phyloP scores from a whole-genome alignment of 805 yeast species.

The Wickerhamiella allomyrinae region DNA sequence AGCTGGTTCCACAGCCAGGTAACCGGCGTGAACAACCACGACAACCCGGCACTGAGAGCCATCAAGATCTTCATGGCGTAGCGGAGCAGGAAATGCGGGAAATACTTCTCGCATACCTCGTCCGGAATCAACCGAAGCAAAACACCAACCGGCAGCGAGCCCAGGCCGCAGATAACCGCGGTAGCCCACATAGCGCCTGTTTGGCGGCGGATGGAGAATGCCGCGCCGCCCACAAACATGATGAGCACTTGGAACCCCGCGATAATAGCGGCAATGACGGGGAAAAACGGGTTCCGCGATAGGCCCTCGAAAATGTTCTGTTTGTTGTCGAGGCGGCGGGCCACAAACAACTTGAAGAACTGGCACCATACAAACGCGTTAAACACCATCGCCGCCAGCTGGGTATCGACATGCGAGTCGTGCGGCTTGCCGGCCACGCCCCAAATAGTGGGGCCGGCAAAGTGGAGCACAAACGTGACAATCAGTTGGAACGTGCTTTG shows the following conservation, averaged over 20 bases:
- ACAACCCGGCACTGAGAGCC: slow-evolving; percentile 14
- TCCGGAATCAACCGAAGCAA: slow-evolving; percentile 75
- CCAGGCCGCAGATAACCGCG: slow-evolving; percentile 65
- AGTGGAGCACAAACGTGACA: slow-evolving; percentile 70
- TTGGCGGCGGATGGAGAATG: slow-evolving; percentile 69
- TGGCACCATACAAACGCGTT: slow-evolving; percentile 97
- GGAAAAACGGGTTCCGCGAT: slow-evolving; percentile 69
- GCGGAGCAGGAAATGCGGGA: slow-evolving; percentile 47
- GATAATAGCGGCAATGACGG: slow-evolving; percentile 55
- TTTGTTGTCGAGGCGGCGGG: slow-evolving; percentile 76
- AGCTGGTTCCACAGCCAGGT: slow-evolving; percentile 10
- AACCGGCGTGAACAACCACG: slow-evolving; percentile 16
- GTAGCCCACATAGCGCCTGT: slow-evolving; percentile 83
- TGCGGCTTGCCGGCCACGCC: slow-evolving; percentile 16
- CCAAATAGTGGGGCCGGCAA: slow-evolving; percentile 56
- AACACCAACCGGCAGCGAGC: slow-evolving; percentile 69
- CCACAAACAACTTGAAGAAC: slow-evolving; percentile 80
- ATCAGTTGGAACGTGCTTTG: slow-evolving; percentile 67
- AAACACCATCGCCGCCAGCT: slow-evolving; percentile 74
- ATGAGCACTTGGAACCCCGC: slow-evolving; percentile 76
- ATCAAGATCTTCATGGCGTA: slow-evolving; percentile 17
- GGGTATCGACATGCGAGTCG: slow-evolving; percentile 34
- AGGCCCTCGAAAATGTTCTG: slow-evolving; percentile 75
- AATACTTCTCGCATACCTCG: slow-evolving; percentile 45
- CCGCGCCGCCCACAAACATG: slow-evolving; percentile 96